Evolutionary conservation across 225 moss, liverwort and hornwort genomes (phyloP).

Genomic region (Sphagnum contortum): DNA sequence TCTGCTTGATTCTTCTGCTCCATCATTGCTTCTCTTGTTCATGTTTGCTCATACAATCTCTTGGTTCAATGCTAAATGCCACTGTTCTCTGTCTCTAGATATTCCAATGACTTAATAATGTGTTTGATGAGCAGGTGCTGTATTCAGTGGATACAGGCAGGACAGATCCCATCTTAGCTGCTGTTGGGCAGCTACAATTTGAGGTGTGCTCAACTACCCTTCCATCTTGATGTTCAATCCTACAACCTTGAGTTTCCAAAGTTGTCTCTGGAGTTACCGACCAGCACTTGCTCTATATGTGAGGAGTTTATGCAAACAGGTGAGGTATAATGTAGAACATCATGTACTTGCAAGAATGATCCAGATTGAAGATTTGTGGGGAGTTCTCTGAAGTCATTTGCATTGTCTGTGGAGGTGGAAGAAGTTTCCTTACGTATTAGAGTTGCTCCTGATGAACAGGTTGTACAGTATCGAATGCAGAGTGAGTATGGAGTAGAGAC

Average conservation of each 20-base stretch:
- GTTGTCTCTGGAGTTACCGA: too few relatives aligned
- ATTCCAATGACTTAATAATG: conserved; percentile 8
- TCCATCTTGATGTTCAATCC: not conserved
- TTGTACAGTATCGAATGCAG: conserved; percentile 89
- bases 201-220: conserved; percentile 35
- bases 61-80: not conserved
- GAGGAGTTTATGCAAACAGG: too few relatives aligned
- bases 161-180: conserved; percentile 93
- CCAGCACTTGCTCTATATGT: too few relatives aligned
- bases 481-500: conserved; percentile 97
- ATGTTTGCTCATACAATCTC: not conserved
- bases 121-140: conserved; percentile 39
- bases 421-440: too few relatives aligned
- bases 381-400: too few relatives aligned
- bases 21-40: not conserved
- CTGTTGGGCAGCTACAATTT: conserved; percentile 95
- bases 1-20: not conserved
- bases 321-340: too few relatives aligned
- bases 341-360: too few relatives aligned
- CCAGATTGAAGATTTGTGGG: too few relatives aligned
- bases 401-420: too few relatives aligned
- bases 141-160: conserved; percentile 82
- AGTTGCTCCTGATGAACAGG: conserved; percentile 21
- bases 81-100: not conserved
- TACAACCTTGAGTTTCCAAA: not conserved